phyloP scores from a whole-genome alignment of 768 basidiomycete species.

The Phanerodontia chrysosporium region DNA sequence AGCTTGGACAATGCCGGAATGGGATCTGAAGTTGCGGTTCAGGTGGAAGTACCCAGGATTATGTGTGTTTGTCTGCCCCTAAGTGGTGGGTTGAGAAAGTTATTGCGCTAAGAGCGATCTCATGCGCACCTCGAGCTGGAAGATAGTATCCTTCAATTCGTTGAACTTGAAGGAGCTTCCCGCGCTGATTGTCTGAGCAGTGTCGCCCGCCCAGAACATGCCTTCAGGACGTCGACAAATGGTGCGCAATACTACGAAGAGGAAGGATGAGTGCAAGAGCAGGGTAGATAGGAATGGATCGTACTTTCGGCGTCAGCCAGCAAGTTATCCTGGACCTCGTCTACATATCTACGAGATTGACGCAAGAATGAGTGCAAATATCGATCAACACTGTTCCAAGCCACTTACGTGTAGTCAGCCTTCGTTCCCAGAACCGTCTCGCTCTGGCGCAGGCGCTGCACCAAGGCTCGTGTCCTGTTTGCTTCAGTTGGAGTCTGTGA shows the following conservation, averaged over 20 bases:
- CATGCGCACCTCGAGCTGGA: slow-evolving; percentile 48
- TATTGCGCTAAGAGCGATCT: neutral
- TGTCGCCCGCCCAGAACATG: slow-evolving; percentile 79
- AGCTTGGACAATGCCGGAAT: slow-evolving; percentile 30
- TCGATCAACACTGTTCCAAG: neutral
- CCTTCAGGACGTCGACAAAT: slow-evolving; percentile 62
- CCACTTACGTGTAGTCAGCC: slow-evolving; percentile 53
- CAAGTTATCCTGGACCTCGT: slow-evolving; percentile 66
- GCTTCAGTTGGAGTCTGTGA: too few species aligned
- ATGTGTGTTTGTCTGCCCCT: neutral
- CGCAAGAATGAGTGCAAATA: neutral
- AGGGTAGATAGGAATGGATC: slow-evolving; percentile 11
- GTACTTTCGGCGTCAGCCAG: slow-evolving; percentile 58
- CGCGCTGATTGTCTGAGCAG: slow-evolving; percentile 69
- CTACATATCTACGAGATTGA: slow-evolving; percentile 51
- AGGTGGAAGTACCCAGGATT: slow-evolving; percentile 27
- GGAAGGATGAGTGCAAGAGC: neutral
- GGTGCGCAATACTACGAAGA: slow-evolving; percentile 50
- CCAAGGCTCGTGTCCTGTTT: slow-evolving; percentile 51
- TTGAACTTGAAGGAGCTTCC: slow-evolving; percentile 69
- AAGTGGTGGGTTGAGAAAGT: neutral
- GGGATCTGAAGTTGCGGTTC: slow-evolving; percentile 31
- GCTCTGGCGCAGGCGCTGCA: slow-evolving; percentile 30
- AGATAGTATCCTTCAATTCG: slow-evolving; percentile 63
- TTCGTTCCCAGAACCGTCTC: slow-evolving; percentile 36